phyloP scores from a whole-genome alignment of 2,329 filamentous ascomycete species.

The Ophidiomyces ophidiicola region DNA sequence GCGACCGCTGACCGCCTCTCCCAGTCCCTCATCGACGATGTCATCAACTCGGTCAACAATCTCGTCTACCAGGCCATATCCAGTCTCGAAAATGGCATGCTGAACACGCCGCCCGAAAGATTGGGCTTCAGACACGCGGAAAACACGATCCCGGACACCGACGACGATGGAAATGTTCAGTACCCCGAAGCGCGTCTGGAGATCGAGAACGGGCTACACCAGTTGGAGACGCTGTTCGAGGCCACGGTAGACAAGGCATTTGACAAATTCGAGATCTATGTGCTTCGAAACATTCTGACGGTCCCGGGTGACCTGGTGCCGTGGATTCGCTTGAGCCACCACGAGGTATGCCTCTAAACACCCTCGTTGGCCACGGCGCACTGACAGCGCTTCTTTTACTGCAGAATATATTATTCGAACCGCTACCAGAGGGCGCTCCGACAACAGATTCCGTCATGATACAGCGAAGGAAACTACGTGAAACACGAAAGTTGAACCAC shows the following conservation, averaged over 20 bases:
- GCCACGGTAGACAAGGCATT: constrained; percentile 74
- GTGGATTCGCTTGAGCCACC: constrained; percentile 75
- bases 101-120: constrained; percentile 57
- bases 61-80: constrained; percentile 81
- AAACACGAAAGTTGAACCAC: constrained; percentile 63
- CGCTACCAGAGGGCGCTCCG: constrained; percentile 31
- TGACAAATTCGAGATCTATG: constrained; percentile 79
- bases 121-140: constrained; percentile 60
- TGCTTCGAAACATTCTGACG: constrained; percentile 70
- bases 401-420: constrained; percentile 30
- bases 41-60: constrained; percentile 93
- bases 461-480: constrained; percentile 62
- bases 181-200: constrained; percentile 50
- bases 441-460: constrained; percentile 56
- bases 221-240: constrained; percentile 70
- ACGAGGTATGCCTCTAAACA: constrained; percentile 49
- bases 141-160: constrained; percentile 35
- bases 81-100: constrained; percentile 71
- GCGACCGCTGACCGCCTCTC: constrained; percentile 1
- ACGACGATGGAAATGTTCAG: constrained; percentile 36
- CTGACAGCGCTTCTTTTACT: too few species aligned
- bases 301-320: constrained; percentile 58
- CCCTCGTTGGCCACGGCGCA: too few species aligned
- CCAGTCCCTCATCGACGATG: constrained; percentile 88
- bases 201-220: constrained; percentile 77